Conservation (phyloP, 2,329 filamentous ascomycete species). For the Cladosporium phlei region DNA sequence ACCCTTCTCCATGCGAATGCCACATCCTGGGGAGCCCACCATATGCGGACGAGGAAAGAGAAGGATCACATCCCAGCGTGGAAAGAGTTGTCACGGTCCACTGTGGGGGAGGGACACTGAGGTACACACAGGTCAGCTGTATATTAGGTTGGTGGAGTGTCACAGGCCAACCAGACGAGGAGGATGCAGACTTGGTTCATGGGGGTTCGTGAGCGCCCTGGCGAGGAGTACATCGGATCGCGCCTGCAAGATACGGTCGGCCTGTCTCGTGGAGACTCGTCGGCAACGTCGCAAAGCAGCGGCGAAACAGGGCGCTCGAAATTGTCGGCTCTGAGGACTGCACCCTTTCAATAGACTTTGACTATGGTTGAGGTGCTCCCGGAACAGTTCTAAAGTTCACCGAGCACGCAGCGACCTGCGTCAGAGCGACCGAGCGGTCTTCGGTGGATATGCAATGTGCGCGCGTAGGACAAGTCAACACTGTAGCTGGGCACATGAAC, state of each 20-base stretch:
- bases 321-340: background rate
- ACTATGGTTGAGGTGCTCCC: no score
- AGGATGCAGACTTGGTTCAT: background rate
- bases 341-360: background rate
- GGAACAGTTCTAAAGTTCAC: no score
- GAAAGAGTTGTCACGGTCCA: slow-evolving; percentile 2
- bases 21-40: no score
- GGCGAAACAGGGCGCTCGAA: background rate
- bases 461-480: no score
- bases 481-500: no score
- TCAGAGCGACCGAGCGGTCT: no score
- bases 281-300: background rate
- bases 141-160: background rate
- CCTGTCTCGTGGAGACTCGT: background rate
- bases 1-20: background rate
- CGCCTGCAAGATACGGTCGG: background rate
- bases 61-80: background rate
- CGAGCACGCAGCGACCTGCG: no score
- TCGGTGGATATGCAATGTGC: no score
- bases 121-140: background rate
- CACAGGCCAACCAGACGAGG: background rate
- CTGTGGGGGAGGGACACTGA: background rate
- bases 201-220: background rate
- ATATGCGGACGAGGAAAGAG: background rate
- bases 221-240: background rate